Base-by-base conservation (phyloP, 306 rosid species). In the Quercus engelmannii region DNA sequence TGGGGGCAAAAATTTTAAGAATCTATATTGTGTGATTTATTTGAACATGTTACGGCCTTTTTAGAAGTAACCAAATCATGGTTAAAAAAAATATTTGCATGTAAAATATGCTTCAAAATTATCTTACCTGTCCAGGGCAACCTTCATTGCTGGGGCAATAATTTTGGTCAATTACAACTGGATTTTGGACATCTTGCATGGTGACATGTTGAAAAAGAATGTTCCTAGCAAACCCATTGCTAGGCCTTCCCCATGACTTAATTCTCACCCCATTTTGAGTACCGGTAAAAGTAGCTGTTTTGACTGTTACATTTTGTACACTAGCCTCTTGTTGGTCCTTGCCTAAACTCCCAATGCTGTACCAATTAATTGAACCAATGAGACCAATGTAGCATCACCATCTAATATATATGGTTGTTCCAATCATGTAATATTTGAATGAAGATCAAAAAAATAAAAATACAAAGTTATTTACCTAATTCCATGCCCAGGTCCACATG, bases 401-500 rank as follows among this genome's bases (percentile, higher is more conserved):
- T 10, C 1, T 3, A 49, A 74, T 19, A 74, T 68, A 23, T 7
- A 38, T 38, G 10, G 20, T 58, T 20, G 11, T 54, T 63, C 38
- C 6, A 52, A 9, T 46, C 4, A 5, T 10, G 21, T 4, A 41
- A n/a, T 1, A 43, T 12, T 23, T 12, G 19, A 19, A 5, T 67
- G 1, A 68, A n/a, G 28, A 55, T 18, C 28, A 0, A 51, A 55
- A 1, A 6, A 55, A 2, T 2, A 15, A 35, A 35, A 6, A 1
- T 5, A 35, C 6, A 6, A 35, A 38, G 43, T 38, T 38, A 7
- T 1, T 38, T 75, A 87, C 93, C 93, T 89, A 19, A 89, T 85
- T 63, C 93, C 93, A 49, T 90, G 94, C 38, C 94, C 92, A 0
- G 94, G 94, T 65, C 92, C 91, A 26, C 94, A 90, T 4, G 83